Percentiles rank a stretch among this genome's conserved stretches.
Conservation (phyloP, 495 filamentous ascomycete genomes). For the Elasticomyces elasticus region DNA sequence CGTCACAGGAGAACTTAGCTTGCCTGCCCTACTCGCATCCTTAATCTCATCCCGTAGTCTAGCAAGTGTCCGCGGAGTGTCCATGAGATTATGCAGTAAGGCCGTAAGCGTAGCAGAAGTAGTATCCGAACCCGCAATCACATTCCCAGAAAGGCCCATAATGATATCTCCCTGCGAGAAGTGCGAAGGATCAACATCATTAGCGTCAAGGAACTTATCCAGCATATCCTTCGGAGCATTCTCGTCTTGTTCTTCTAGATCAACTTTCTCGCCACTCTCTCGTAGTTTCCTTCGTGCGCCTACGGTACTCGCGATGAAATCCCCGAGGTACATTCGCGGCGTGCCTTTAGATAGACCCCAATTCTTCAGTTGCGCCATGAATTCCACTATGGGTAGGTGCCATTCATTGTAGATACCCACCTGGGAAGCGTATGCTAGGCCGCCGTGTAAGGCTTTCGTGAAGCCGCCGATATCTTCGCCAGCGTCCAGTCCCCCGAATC, state of each 20-base stretch:
- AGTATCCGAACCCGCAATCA: constrained; percentile 21
- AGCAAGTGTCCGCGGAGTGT: not conserved
- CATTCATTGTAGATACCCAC: constrained; percentile 15
- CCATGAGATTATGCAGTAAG: constrained; percentile 11
- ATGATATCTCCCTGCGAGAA: constrained; percentile 15
- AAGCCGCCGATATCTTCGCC: constrained; percentile 20
- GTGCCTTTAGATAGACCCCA: not conserved
- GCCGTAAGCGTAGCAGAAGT: constrained; percentile 14
- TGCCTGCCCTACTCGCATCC: not conserved
- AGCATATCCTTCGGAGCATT: constrained; percentile 2
- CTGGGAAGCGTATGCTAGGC: constrained; percentile 7
- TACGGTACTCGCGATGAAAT: not conserved
- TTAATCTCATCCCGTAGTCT: constrained; percentile 15
- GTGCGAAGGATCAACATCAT: not conserved
- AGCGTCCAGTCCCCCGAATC: constrained; percentile 21
- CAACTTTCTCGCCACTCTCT: not conserved
- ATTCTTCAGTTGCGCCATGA: not conserved
- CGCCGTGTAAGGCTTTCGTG: constrained; percentile 3
- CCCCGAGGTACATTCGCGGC: not conserved
- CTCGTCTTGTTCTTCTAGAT: not conserved
- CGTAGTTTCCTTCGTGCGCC: not conserved
- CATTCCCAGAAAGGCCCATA: constrained; percentile 7
- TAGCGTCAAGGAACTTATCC: constrained; percentile 1
- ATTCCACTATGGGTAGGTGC: constrained; percentile 4
- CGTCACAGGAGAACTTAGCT: constrained; percentile 3